Conservation (phyloP, 1,284 basidiomycete genomes). For the Porphyrellus sp. region DNA sequence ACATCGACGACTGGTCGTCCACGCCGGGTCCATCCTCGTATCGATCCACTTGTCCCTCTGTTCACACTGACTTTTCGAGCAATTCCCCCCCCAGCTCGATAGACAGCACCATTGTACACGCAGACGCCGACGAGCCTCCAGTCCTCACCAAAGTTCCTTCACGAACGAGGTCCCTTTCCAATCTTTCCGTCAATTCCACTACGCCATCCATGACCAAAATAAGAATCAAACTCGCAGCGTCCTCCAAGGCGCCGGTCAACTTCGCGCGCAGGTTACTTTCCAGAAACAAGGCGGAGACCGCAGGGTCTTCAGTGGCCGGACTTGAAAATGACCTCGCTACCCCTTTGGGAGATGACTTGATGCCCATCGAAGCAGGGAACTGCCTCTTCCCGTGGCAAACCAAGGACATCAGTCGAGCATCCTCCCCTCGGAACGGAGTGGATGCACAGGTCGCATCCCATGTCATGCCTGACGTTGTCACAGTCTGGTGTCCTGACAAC, state of each 20-base stretch:
- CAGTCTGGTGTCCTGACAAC: constrained; percentile 15
- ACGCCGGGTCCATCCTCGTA: constrained; percentile 58
- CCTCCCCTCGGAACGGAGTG: constrained; percentile 28
- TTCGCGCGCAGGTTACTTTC: constrained; percentile 55
- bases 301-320: constrained; percentile 7
- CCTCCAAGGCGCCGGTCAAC: constrained; percentile 43
- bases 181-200: constrained; percentile 46
- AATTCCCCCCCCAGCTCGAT: constrained; percentile 18
- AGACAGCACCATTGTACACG: constrained; percentile 12
- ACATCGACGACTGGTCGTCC: constrained; percentile 43
- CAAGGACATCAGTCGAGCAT: constrained; percentile 31
- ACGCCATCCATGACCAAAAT: constrained; percentile 46
- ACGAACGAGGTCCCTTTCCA: constrained; percentile 58
- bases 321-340: constrained; percentile 5
- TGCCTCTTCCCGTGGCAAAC: constrained; percentile 46
- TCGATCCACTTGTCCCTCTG: constrained; percentile 37
- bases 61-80: constrained; percentile 16
- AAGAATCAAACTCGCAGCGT: constrained; percentile 45
- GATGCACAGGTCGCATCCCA: constrained; percentile 27
- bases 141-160: constrained; percentile 34
- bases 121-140: constrained; percentile 11
- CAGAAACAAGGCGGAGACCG: constrained; percentile 38
- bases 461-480: constrained; percentile 7
- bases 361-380: constrained; percentile 32
- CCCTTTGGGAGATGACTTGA: constrained; percentile 10